These are phyloP conservation scores for Kalaharituber pfeilii DNA, from an alignment of 2,329 filamentous ascomycete species.

Conservation along the genomic window DNA sequence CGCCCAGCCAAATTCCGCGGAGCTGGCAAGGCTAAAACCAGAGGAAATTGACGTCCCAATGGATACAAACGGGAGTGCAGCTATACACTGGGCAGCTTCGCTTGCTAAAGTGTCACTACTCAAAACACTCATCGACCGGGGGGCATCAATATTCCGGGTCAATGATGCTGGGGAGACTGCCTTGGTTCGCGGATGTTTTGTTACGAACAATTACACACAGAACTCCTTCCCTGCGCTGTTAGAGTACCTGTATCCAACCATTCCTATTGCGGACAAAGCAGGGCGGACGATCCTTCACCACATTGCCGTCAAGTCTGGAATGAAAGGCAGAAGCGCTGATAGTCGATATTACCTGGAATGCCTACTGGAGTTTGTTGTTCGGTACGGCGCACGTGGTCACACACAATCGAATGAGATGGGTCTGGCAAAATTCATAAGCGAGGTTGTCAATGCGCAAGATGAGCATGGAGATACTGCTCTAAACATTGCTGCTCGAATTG, in stretches of 20 bases:
- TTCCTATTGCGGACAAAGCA: conserved; percentile 76
- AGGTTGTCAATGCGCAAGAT: conserved; percentile 92
- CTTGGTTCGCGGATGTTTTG: conserved; percentile 76
- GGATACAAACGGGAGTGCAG: conserved; percentile 74
- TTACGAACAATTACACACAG: conserved; percentile 87
- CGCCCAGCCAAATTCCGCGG: conserved; percentile 43
- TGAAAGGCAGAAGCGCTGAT: conserved; percentile 78
- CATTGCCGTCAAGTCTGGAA: conserved; percentile 86
- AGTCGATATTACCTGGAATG: conserved; percentile 94
- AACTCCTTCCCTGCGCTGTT: conserved; percentile 78
- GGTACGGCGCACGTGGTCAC: conserved; percentile 41
- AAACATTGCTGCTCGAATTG: conserved; percentile 82
- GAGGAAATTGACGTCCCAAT: conserved; percentile 83
- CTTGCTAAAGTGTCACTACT: conserved; percentile 70
- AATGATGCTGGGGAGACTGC: conserved; percentile 85
- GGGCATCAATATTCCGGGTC: conserved; percentile 72
- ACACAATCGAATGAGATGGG: conserved; percentile 50
- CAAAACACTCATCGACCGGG: conserved; percentile 61
- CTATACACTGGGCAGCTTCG: conserved; percentile 90
- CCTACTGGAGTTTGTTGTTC: conserved; percentile 81
- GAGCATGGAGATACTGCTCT: conserved; percentile 87
- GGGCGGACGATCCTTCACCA: conserved; percentile 88
- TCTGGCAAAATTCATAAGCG: conserved; percentile 82
- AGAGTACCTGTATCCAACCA: conserved; percentile 72
- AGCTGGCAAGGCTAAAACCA: conserved; percentile 56